These are phyloP conservation scores for Mrakia blollopis DNA, from an alignment of 768 basidiomycete genomes.

Conservation along the genomic window DNA sequence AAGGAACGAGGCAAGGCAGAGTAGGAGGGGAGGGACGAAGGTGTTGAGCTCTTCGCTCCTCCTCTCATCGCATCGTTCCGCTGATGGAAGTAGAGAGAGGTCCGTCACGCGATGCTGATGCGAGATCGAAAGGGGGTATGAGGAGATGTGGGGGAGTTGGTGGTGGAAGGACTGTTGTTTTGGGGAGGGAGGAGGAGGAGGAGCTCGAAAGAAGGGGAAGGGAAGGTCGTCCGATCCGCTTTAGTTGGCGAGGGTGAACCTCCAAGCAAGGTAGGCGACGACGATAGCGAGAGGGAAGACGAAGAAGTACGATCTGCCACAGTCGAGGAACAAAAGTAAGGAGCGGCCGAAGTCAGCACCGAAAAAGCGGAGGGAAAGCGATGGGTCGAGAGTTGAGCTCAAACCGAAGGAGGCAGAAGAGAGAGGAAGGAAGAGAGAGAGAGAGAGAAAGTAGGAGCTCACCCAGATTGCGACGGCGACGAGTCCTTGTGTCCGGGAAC, in stretches of 20 bases:
- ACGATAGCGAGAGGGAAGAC: constrained; percentile 72
- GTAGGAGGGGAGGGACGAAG: no score
- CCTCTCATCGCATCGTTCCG: no score
- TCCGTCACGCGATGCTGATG: no score
- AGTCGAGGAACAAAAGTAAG: neutral
- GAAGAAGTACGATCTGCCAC: constrained; percentile 63
- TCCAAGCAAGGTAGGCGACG: constrained; percentile 82
- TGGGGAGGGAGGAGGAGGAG: no score
- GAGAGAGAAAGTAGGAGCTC: constrained; percentile 1
- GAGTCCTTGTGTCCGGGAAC: constrained; percentile 25
- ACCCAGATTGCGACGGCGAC: constrained; percentile 32
- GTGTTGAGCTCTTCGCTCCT: no score
- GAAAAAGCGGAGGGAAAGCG: neutral
- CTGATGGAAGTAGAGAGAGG: no score
- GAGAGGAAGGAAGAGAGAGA: neutral
- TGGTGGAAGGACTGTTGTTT: no score
- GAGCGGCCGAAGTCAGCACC: neutral
- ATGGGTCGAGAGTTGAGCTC: neutral
- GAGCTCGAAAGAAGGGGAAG: neutral
- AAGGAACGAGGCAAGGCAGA: no score
- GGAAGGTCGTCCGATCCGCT: neutral
- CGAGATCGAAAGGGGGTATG: no score
- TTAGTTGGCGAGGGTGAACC: constrained; percentile 54
- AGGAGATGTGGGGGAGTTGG: no score
- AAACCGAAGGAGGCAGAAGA: constrained; percentile 9